Evolutionary conservation across 768 basidiomycete genomes (phyloP), one percentile per base, ranked within the genome.

Genomic region (Leucocoprinus leucothites): DNA sequence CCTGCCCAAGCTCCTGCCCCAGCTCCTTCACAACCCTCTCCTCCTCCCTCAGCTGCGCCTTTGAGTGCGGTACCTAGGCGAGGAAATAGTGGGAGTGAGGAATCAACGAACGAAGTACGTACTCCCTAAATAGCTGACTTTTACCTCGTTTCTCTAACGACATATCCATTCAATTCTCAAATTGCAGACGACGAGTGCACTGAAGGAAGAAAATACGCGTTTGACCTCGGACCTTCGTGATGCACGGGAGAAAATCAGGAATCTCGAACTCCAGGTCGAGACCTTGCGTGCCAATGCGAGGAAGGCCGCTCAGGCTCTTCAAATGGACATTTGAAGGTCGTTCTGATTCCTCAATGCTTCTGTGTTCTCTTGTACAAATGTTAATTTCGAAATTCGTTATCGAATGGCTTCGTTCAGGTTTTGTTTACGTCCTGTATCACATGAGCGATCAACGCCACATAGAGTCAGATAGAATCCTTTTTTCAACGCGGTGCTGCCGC

Each of bases 201-300:
- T 79, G 47, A 76, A 74, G 56, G 69, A 71, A 22, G 89, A 94
- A 65, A 91, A 90, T 60, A 74, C 75, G 0, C 77, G 74, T 2
- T 75, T 94, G 51, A 78, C 68, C 11, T 67, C 68, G 1, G 89
- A 92, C 62, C 78, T 95, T 43, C 80, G 91, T 25, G 91, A 92
- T 22, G 87, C 90, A 31, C 78, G 87, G 36, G 84, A 86, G 69
- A 83, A 88, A 73, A 93, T 95, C 51, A 77, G 94, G 56, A 86
- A 86, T 62, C 69, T 95, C 48, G 92, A 94, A 71, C 66, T 94
- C 56, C 88, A 91, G 71, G 82, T 93, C 18, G 91, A 94, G 71
- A 75, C 77, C 13, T 68, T 90, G 60, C 80, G 80, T 56, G 84
- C 85, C 16, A 93, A 92, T 63, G 88, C 90, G 54, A 76, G 82